These are phyloP conservation scores for Salix viminalis DNA, from an alignment of 345 rosid species.

Conservation along the genomic window DNA sequence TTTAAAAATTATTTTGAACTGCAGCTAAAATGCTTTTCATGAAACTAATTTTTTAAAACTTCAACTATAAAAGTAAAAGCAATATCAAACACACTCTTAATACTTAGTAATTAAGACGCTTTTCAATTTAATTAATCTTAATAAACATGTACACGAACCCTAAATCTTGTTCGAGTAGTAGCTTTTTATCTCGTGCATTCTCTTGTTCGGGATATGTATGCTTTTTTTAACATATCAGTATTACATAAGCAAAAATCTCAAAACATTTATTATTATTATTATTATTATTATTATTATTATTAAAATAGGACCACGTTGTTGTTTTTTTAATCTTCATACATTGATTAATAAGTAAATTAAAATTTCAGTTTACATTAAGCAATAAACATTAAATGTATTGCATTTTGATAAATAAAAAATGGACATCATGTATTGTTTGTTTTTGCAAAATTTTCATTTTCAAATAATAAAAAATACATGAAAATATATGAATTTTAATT, in stretches of 20 bases:
- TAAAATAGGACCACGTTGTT: background rate
- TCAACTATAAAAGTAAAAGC: too few relatives aligned
- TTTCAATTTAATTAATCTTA: background rate
- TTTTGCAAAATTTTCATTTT: too few relatives aligned
- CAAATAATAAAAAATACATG: too few relatives aligned
- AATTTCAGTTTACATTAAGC: too few relatives aligned
- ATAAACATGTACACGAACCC: background rate
- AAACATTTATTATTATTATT: background rate
- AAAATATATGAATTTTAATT: too few relatives aligned
- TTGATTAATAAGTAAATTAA: background rate
- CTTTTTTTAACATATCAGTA: background rate
- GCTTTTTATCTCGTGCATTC: background rate
- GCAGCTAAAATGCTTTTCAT: too few relatives aligned
- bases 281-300: too few relatives aligned
- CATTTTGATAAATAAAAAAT: too few relatives aligned
- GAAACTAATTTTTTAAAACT: too few relatives aligned
- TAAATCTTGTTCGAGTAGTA: background rate
- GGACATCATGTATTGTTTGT: too few relatives aligned
- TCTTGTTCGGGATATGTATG: background rate
- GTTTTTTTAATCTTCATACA: background rate
- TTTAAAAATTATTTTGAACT: too few relatives aligned
- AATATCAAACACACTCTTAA: fast-evolving
- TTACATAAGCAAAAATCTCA: background rate
- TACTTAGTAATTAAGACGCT: background rate
- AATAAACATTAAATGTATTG: too few relatives aligned